Evolutionary conservation across 1,284 basidiomycete species (phyloP), one percentile per base, ranked within the genome.

Genomic region (Fomitopsis pinicola): DNA sequence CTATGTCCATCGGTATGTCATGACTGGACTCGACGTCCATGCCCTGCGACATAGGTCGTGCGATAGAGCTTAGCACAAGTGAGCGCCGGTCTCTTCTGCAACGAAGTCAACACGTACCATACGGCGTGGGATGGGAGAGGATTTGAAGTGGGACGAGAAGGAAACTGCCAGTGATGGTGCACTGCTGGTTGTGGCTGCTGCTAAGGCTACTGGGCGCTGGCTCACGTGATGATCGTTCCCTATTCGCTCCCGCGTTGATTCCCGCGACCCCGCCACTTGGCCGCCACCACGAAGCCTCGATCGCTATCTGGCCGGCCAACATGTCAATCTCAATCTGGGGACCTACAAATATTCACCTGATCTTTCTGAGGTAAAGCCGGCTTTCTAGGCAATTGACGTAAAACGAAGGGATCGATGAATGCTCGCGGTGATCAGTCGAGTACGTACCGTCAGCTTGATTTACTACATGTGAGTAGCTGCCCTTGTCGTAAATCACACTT

Each of bases 31-130:
- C 50, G 57, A 40, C 15, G 26, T 26, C 56, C n/a, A 52, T 46
- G 14, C 36, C 45, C 40, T 52, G 60, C 42, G 54, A 56, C 62
- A 63, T 63, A 58, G 40, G 58, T 61, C 19, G n/a, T 9, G 45
- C 22, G 10, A 26, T 84, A 1, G 80, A 28, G 6, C 48, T 50
- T 6, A 4, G 28, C 48, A 22, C 26, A 30, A 15, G 17, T 50
- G 22, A 50, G 28, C 22, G 2, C 38, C 14, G 14, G 15, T 7
- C 12, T 17, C 28, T 9, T 33, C 10, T 14, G n/a, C 26, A 17
- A 3, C 28, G 9, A 15, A 2, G 5, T 12, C 7, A 12, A 15
- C 48, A 50, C 48, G n/a, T 33, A 50, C 48, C 48, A 50, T 50
- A 33, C 26, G 45, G 6, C 45, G 22, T 6, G 10, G 19, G 45